These are phyloP conservation scores for Acer saccharum DNA, from an alignment of 345 rosid species.

Conservation along the genomic window DNA sequence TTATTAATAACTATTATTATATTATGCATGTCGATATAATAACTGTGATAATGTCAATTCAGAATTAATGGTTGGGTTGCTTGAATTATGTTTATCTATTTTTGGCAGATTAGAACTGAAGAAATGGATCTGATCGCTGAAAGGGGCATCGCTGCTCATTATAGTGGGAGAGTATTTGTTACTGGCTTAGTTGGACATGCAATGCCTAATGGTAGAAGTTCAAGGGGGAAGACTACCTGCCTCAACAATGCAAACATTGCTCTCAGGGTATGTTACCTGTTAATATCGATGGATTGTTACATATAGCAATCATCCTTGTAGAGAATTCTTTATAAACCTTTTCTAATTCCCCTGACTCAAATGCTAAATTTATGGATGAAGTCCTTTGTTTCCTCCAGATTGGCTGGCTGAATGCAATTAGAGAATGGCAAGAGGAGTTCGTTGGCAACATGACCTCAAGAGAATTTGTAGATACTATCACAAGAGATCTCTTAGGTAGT, in stretches of 20 bases:
- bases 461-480: conserved; percentile 94
- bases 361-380: conserved; percentile 33
- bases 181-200: conserved; percentile 79
- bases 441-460: conserved; percentile 99
- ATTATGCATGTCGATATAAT: not conserved
- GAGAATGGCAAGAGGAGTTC: conserved; percentile 99
- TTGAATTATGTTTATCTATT: conserved; percentile 2
- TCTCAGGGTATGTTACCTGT: conserved; percentile 65
- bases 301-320: conserved; percentile 19
- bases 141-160: conserved; percentile 98
- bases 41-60: not conserved
- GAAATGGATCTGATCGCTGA: conserved; percentile 98
- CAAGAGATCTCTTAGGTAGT: conserved; percentile 92
- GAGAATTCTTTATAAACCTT: conserved; percentile 11
- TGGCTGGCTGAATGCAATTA: conserved; percentile 97
- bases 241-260: conserved; percentile 94
- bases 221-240: conserved; percentile 77
- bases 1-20: too few species aligned
- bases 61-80: not conserved
- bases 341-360: conserved; percentile 24
- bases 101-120: conserved; percentile 88
- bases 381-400: conserved; percentile 50
- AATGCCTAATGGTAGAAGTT: conserved; percentile 58
- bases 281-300: conserved; percentile 21
- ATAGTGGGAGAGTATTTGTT: conserved; percentile 81